Evolutionary conservation across 2,329 filamentous ascomycete species (phyloP), one percentile per base, ranked within the genome.

Genomic region (Calonectria henricotiae): DNA sequence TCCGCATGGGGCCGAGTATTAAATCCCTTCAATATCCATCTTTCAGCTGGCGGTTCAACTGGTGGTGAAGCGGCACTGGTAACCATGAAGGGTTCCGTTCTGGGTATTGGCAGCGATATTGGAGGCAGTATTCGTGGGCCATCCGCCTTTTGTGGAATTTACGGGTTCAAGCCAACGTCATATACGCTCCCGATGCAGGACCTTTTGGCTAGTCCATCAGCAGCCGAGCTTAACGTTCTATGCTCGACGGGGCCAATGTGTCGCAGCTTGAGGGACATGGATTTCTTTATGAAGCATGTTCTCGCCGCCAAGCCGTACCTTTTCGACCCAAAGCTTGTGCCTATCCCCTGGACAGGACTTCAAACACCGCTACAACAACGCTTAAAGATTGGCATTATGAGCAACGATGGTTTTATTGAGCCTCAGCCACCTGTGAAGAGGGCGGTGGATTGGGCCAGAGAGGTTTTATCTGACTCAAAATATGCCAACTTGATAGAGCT

Each of bases 41-140:
- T 90, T 20, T 89, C 88, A 0, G 86, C 89, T 0, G 92, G 92
- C 3, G 91, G 92, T 1, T 89, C 86, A 2, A 89, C 88, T 0
- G 91, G 91, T 8, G 92, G 92, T 5, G 82, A 84, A 60, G 82
- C 77, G 0, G 82, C 84, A 5, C 70, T 85, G 2, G 62, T 85
- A 0, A 81, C 82, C 3, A 78, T 85, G 46, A 73, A 80, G 4
- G 83, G 83, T 1, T 83, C 82, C 1, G 71, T 82, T 0, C 55
- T 85, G 0, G 83, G 82, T 0, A 67, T 85, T 7, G 83, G 83
- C 1, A 81, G 80, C 2, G 83, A 85, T 8, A 82, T 84, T 58
- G 83, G 79, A 5, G 82, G 82, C 2, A 82, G 80, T 43, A 75
- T 82, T 35, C 76, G 80, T 0, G 74, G 74, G 0, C 80, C 80